Evolutionary conservation across 2,329 filamentous ascomycete genomes (phyloP).

Genomic region (Endoconidiophora laricicola): DNA sequence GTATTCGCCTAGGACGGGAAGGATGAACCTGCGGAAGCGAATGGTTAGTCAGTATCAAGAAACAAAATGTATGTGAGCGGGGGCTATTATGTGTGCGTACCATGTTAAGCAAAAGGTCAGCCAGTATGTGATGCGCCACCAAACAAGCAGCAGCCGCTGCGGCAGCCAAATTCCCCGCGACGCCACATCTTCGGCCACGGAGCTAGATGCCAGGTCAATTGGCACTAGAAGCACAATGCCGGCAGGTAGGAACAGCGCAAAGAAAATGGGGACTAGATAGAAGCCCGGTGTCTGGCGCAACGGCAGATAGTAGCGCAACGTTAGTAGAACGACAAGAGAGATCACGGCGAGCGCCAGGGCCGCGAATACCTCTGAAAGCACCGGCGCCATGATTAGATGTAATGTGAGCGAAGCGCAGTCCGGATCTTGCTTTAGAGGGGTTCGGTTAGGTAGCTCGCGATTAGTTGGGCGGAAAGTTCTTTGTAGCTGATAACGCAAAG

Average conservation of each 20-base stretch:
- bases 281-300: constrained; percentile 81
- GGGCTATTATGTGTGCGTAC: constrained; percentile 27
- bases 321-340: constrained; percentile 59
- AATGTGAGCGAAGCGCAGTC: background rate
- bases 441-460: background rate
- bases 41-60: background rate
- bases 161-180: constrained; percentile 78
- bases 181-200: constrained; percentile 51
- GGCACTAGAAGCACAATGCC: constrained; percentile 85
- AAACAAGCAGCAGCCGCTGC: constrained; percentile 59
- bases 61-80: background rate
- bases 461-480: background rate
- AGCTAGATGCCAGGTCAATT: constrained; percentile 83
- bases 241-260: constrained; percentile 83
- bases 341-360: constrained; percentile 55
- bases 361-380: constrained; percentile 68
- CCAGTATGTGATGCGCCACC: constrained; percentile 95
- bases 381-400: constrained; percentile 33
- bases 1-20: constrained; percentile 87
- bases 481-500: background rate
- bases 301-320: constrained; percentile 79
- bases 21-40: constrained; percentile 51
- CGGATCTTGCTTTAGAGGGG: background rate
- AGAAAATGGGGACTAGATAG: constrained; percentile 80
- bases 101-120: constrained; percentile 89